Conservation (phyloP, 2,329 filamentous ascomycete genomes). For the Alternaria sp. region DNA sequence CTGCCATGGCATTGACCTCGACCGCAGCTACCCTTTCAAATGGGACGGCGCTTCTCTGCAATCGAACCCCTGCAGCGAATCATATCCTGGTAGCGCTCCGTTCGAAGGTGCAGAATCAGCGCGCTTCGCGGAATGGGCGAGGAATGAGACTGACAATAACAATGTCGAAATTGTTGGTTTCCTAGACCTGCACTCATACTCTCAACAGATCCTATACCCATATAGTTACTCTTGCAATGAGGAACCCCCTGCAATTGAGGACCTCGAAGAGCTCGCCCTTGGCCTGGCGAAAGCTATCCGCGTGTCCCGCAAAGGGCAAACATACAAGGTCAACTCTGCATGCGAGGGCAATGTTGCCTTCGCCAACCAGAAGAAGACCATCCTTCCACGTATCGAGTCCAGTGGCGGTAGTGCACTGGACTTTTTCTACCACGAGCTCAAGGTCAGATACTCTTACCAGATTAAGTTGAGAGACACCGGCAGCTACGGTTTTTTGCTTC, state of each 20-base stretch:
- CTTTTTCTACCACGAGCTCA: constrained; percentile 92
- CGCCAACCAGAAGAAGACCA: constrained; percentile 39
- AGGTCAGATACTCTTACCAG: constrained; percentile 87
- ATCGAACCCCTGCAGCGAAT: constrained; percentile 88
- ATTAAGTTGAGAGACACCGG: constrained; percentile 93
- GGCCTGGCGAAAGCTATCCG: constrained; percentile 91
- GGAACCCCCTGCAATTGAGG: constrained; percentile 86
- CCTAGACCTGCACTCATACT: constrained; percentile 92
- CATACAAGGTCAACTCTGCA: constrained; percentile 75
- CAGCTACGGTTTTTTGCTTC: constrained; percentile 91
- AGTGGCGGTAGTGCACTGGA: constrained; percentile 89
- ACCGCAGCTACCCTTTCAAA: constrained; percentile 83
- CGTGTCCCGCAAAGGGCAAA: constrained; percentile 76
- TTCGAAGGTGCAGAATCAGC: constrained; percentile 85
- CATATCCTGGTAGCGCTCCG: constrained; percentile 82
- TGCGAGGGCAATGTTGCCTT: constrained; percentile 78
- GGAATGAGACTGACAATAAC: constrained; percentile 75
- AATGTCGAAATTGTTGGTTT: constrained; percentile 83
- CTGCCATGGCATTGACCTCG: constrained; percentile 88
- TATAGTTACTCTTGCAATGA: constrained; percentile 85
- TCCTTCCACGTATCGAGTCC: constrained; percentile 70
- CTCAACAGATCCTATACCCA: constrained; percentile 92
- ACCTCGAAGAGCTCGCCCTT: constrained; percentile 87
- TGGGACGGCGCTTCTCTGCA: constrained; percentile 75
- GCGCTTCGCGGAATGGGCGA: constrained; percentile 81